phyloP scores from a whole-genome alignment of 768 basidiomycete species.

The Kwoniella europaea region DNA sequence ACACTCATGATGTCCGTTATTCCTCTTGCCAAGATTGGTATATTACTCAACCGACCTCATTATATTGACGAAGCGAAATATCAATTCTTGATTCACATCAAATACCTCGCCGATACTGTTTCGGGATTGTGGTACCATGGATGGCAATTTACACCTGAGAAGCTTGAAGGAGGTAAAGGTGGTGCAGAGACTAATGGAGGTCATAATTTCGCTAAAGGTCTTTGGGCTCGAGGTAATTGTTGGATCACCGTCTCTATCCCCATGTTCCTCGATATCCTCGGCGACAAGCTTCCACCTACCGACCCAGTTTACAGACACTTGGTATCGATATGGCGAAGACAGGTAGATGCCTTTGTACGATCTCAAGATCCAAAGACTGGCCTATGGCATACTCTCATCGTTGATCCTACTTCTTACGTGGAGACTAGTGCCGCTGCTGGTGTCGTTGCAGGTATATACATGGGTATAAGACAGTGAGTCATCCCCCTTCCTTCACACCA shows the following conservation, averaged over 20 bases:
- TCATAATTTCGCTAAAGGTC: slow-evolving; percentile 59
- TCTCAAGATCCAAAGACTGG: slow-evolving; percentile 62
- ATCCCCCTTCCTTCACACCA: neutral
- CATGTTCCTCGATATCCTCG: slow-evolving; percentile 48
- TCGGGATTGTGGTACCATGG: slow-evolving; percentile 57
- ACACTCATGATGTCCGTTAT: slow-evolving; percentile 66
- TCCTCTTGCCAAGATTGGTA: slow-evolving; percentile 66
- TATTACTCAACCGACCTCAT: slow-evolving; percentile 63
- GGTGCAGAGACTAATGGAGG: slow-evolving; percentile 31
- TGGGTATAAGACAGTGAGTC: slow-evolving; percentile 35
- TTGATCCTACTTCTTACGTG: slow-evolving; percentile 63
- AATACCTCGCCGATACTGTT: slow-evolving; percentile 47
- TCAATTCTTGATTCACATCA: slow-evolving; percentile 62
- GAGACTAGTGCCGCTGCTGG: slow-evolving; percentile 59
- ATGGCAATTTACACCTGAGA: slow-evolving; percentile 45
- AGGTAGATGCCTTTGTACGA: slow-evolving; percentile 63
- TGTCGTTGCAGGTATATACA: slow-evolving; percentile 49
- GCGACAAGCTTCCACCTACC: slow-evolving; percentile 59
- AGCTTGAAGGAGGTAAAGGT: slow-evolving; percentile 1
- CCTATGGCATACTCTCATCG: slow-evolving; percentile 66
- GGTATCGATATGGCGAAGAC: slow-evolving; percentile 60
- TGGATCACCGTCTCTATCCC: slow-evolving; percentile 57
- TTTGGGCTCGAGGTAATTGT: slow-evolving; percentile 67
- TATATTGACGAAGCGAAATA: slow-evolving; percentile 67
- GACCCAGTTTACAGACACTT: slow-evolving; percentile 63